Conservation (phyloP, 208 protist species). For the Porcisia deanei region DNA sequence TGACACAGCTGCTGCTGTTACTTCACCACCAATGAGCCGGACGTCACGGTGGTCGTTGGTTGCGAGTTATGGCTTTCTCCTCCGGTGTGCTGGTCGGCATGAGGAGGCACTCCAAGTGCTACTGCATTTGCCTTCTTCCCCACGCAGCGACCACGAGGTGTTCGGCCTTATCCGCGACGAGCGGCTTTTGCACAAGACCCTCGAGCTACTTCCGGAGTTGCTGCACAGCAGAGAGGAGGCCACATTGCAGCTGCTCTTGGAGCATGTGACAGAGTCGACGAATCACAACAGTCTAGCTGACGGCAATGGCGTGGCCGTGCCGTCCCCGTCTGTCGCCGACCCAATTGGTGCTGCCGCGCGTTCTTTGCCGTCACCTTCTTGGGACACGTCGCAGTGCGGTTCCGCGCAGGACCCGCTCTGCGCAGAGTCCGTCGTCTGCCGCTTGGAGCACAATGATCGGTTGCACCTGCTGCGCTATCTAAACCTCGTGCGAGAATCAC, state of each 20-base stretch:
- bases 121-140: conserved; percentile 41
- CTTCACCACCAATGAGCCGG: conserved; percentile 21
- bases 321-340: no score
- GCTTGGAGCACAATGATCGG: conserved; percentile 51
- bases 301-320: not conserved
- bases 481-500: conserved; percentile 33
- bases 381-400: conserved; percentile 21
- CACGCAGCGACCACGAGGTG: conserved; percentile 26
- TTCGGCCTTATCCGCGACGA: conserved; percentile 31
- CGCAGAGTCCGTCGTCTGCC: conserved; percentile 44
- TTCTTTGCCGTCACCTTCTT: not conserved
- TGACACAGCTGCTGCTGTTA: not conserved
- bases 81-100: conserved; percentile 41
- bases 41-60: conserved; percentile 40
- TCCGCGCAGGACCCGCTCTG: conserved; percentile 33
- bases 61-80: conserved; percentile 58
- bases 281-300: not conserved
- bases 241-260: conserved; percentile 57
- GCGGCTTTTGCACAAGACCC: conserved; percentile 37
- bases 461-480: conserved; percentile 60
- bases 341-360: not conserved
- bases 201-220: conserved; percentile 53
- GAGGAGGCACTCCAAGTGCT: conserved; percentile 71
- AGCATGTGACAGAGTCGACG: conserved; percentile 30
- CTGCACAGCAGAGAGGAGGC: conserved; percentile 48